Conservation (phyloP, 2,329 filamentous ascomycete species). For the Scedosporium minutisporum region DNA sequence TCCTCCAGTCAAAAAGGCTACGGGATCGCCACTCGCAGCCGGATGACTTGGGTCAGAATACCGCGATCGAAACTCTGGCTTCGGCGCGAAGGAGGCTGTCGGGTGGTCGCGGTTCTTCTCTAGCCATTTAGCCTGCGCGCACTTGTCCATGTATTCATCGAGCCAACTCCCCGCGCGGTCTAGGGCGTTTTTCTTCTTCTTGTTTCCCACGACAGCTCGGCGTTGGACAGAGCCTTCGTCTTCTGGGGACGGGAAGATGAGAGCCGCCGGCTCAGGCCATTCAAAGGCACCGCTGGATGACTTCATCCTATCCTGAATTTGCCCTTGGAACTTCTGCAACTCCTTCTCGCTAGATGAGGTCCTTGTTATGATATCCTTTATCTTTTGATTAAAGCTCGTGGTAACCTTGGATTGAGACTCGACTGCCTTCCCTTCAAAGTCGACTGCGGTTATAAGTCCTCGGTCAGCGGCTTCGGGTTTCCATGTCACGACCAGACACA, state of each 20-base stretch:
- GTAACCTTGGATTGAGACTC: not conserved
- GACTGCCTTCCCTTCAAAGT: not conserved
- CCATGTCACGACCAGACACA: conserved; percentile 40
- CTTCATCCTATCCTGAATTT: conserved; percentile 21
- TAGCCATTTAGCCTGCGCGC: conserved; percentile 13
- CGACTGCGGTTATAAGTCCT: not conserved
- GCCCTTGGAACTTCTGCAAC: not conserved
- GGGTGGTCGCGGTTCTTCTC: conserved; percentile 10
- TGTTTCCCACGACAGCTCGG: not conserved
- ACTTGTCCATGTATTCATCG: conserved; percentile 13
- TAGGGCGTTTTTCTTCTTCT: conserved; percentile 7
- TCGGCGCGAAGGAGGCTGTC: conserved; percentile 13
- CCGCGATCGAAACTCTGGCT: conserved; percentile 15
- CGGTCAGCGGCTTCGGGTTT: conserved; percentile 22
- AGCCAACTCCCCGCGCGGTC: conserved; percentile 14
- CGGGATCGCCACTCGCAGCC: conserved; percentile 15
- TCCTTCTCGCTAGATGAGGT: not conserved
- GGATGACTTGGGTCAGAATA: conserved; percentile 19
- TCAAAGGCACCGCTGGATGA: conserved; percentile 29
- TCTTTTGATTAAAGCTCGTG: not conserved
- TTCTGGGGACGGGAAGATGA: conserved; percentile 37
- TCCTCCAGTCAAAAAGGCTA: conserved; percentile 17
- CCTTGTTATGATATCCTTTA: not conserved
- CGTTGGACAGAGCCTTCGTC: not conserved
- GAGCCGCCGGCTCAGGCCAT: conserved; percentile 34